Evolutionary conservation across 2,329 filamentous ascomycete genomes (phyloP).

Genomic region (Cordyceps pruinosa): DNA sequence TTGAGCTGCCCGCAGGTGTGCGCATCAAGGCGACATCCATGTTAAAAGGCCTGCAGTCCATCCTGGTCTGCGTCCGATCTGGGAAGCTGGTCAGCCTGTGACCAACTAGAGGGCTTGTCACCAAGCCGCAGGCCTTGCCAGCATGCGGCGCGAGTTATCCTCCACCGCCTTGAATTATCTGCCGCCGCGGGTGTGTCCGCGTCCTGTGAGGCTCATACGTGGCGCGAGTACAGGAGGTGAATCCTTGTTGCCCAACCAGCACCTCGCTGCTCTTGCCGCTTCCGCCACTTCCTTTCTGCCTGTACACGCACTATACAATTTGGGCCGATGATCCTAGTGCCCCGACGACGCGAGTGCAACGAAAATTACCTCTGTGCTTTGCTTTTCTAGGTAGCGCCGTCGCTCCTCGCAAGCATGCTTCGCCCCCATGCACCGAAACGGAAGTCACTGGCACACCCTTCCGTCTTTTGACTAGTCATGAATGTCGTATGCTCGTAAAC

Average conservation of each 20-base stretch:
- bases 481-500: slow-evolving; percentile 1
- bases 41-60: slow-evolving; percentile 1
- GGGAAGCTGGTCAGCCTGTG: neutral
- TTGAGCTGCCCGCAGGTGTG: neutral
- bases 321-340: neutral
- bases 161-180: neutral
- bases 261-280: neutral
- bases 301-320: neutral
- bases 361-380: too few species aligned
- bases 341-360: neutral
- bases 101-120: neutral
- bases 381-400: neutral
- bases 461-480: neutral
- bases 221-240: neutral
- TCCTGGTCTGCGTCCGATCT: slow-evolving; percentile 9
- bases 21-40: slow-evolving; percentile 3
- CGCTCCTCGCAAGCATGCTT: neutral
- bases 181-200: neutral
- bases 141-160: neutral
- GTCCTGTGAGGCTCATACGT: too few species aligned
- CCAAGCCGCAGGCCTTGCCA: neutral
- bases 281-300: neutral
- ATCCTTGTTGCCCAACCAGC: too few species aligned
- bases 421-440: neutral
- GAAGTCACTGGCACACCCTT: neutral